These are phyloP conservation scores for Apiospora rasikravindrae DNA, from an alignment of 2,329 filamentous ascomycete genomes.

Conservation along the genomic window DNA sequence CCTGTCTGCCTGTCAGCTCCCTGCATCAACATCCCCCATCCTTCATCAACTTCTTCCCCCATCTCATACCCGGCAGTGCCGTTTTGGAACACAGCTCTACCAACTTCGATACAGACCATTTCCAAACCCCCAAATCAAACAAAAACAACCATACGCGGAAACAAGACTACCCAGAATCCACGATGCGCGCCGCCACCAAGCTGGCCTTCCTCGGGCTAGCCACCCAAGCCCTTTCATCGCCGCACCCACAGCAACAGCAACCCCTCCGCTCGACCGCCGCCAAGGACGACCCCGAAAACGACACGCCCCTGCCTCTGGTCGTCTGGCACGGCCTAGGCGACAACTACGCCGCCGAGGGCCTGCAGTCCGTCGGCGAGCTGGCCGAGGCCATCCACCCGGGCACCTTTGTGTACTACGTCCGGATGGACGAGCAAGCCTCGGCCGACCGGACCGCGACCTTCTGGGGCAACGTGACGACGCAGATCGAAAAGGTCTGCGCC, in stretches of 20 bases:
- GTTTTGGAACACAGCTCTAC: background rate
- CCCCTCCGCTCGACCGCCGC: background rate
- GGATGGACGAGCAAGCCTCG: constrained; percentile 67
- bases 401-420: constrained; percentile 82
- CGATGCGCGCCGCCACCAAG: constrained; percentile 8
- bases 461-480: constrained; percentile 84
- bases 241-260: background rate
- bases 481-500: constrained; percentile 78
- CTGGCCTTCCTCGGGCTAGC: constrained; percentile 17
- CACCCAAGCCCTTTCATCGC: background rate
- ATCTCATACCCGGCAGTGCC: constrained; percentile 3
- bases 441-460: constrained; percentile 85
- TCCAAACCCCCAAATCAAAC: background rate
- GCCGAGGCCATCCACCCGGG: constrained; percentile 77
- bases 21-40: background rate
- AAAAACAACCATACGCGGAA: background rate
- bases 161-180: background rate
- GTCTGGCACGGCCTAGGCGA: constrained; percentile 91
- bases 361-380: constrained; percentile 73
- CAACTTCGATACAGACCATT: background rate
- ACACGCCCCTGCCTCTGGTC: constrained; percentile 82
- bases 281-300: constrained; percentile 29
- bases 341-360: constrained; percentile 75
- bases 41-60: background rate
- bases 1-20: constrained; percentile 1